A percentile compares a stretch with the other conserved stretches of the same genome.
Conservation (phyloP, 1,284 basidiomycete species). For the Trichosporon ovoides region DNA sequence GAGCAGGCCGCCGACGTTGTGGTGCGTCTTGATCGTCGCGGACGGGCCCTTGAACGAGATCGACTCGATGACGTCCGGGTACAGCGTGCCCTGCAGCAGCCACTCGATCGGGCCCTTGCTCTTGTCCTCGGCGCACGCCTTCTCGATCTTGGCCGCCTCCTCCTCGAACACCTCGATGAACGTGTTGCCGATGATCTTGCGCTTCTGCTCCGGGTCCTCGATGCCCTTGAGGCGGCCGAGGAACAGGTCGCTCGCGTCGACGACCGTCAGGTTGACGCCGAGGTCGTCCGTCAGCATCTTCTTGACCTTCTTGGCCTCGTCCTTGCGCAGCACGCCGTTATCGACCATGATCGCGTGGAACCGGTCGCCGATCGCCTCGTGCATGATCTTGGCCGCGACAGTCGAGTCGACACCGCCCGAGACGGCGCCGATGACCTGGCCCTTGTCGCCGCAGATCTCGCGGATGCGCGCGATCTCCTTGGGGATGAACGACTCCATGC, state of each 20-base stretch:
- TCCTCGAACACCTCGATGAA: constrained; percentile 98
- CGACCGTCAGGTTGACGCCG: constrained; percentile 92
- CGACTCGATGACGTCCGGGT: constrained; percentile 98
- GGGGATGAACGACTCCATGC: constrained; percentile 95
- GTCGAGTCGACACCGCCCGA: constrained; percentile 97
- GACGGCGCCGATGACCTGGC: constrained; percentile 95
- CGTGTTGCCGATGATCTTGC: constrained; percentile 98
- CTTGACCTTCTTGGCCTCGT: constrained; percentile 91
- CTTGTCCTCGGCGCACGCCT: constrained; percentile 59
- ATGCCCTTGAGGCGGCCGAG: constrained; percentile 80
- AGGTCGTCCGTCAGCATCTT: constrained; percentile 90
- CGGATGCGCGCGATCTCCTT: constrained; percentile 94
- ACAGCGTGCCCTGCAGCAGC: constrained; percentile 96
- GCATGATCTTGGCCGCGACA: constrained; percentile 98
- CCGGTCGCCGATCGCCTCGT: constrained; percentile 96
- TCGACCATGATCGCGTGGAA: constrained; percentile 99
- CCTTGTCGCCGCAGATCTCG: constrained; percentile 88
- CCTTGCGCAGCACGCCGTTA: constrained; percentile 89
- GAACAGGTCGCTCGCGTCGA: constrained; percentile 93
- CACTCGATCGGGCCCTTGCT: constrained; percentile 91
- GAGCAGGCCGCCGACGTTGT: constrained; percentile 94
- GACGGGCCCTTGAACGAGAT: constrained; percentile 99
- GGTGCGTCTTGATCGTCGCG: constrained; percentile 99
- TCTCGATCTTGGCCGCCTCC: constrained; percentile 86
- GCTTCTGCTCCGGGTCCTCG: constrained; percentile 94